Base-by-base conservation (phyloP, 495 filamentous ascomycete species). In the Lichina pygmaea region DNA sequence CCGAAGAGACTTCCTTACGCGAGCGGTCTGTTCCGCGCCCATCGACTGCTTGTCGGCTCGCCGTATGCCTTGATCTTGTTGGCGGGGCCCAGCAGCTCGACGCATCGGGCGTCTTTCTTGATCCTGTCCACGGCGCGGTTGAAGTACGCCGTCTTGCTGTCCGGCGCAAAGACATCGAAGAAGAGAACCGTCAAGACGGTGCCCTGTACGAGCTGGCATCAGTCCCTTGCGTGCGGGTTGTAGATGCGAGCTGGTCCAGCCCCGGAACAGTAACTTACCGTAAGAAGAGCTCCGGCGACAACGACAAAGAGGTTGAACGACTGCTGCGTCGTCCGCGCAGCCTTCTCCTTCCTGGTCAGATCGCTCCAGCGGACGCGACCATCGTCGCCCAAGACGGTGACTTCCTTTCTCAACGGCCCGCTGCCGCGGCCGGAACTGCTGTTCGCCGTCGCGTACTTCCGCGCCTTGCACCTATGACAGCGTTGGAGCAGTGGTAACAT, bases 101-200 rank as follows among this genome's bases (percentile, higher is more conserved):
- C 64, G 53, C 78, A 86, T 40, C 70, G 61, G 11, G 70, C 54
- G 54, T 92, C 80, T 34, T 66, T 62, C 56, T 75, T 78, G 54
- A 97, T 74, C 40, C 76, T 74, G 50, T 81, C 70, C 33, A 91
- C 78, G 1, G 83, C 81, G 40, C 77, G 75, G 59, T 91, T 93
- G 63, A 91, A 97, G 58, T 91, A 78, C 52, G 72, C 72, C 30
- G 77, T 83, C 57, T 78, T 77, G 59, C 81, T 86, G 56, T 86
- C 77, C 3, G 79, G 72, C 10, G 81, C 78, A 57, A 95, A 77
- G 15, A 95, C 80, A 43, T 97, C 89, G 8, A 68, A 65, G 56
- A 81, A 95, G 33, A 97, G 68, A 34, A 92, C 60, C 48, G 77
- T 79, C 49, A 71, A 65, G 15, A 92, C 76, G 34, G 75, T 73